Base-by-base conservation (phyloP, 345 rosid genomes). In the Trapa incisa region DNA sequence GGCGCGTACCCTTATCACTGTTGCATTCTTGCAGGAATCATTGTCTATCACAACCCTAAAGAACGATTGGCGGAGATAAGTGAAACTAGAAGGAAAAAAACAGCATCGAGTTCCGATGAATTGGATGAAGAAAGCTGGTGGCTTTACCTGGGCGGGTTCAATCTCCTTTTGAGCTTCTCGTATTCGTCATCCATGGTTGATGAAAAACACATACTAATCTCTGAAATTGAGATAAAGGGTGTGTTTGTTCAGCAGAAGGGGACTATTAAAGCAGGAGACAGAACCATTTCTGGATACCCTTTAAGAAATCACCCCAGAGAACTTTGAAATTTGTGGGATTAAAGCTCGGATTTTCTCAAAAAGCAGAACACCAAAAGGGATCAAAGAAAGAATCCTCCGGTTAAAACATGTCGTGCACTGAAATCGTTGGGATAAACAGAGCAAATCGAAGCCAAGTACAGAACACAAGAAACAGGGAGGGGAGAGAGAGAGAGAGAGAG, bases 11-110 rank as follows among this genome's bases (percentile, higher is more conserved):
- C 84, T 78, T 71, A 92, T 83, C 35, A 92, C 92, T 33, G 98
- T 89, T 39, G 98, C 98, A 50, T 82, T 85, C 76, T 88, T 87
- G 86, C 90, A 89, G 67, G 90, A 50, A 65, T 88, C 94, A 74
- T 89, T 93, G 78, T 89, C 97, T 85, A 93, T 93, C 76, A 83
- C 97, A 80, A 93, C 98, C 86, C 98, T 92, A 82, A 57, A 47
- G 72, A 68, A 53, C 47, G 36, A 63, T 33, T 37, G 13, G 38
- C 47, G 38, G 60, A 66, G 64, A 50, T 3, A 72, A 50, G 38
- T 5, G 22, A 41, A 41, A 41, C 4, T 8, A 8, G 6, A 2
- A 41, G 43, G 0, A 41, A 8, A 4, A 41, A 39, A 37, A 70
- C 37, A 62, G 74, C 58, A 35, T 37, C 6, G 67, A 15, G 60